These are phyloP conservation scores for Ceratobasidium theobromae DNA, from an alignment of 1,284 basidiomycete genomes.

Conservation along the genomic window DNA sequence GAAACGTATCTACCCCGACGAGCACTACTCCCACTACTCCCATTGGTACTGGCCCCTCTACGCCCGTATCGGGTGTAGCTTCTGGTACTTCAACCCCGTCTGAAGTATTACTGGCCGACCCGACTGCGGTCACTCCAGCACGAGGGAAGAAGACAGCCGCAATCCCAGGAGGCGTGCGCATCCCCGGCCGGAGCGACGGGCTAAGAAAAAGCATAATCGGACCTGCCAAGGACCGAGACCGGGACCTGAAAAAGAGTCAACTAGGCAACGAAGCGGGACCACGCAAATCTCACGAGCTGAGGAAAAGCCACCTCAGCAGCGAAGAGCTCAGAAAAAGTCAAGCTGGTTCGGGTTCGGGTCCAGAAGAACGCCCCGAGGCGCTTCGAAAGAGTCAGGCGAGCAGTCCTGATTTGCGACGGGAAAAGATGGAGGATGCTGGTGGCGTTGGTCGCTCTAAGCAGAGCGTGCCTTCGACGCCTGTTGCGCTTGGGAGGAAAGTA, in stretches of 20 bases:
- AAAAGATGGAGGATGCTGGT: background rate
- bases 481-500: background rate
- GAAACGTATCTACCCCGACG: constrained; percentile 21
- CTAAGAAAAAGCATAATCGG: constrained; percentile 8
- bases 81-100: background rate
- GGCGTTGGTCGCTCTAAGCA: background rate
- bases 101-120: background rate
- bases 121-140: background rate
- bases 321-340: constrained; percentile 11
- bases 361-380: constrained; percentile 3
- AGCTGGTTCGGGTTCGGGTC: background rate
- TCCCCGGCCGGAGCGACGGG: background rate
- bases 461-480: background rate
- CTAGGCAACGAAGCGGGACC: constrained; percentile 1
- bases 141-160: constrained; percentile 11
- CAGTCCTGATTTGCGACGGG: background rate
- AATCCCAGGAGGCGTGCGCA: constrained; percentile 19
- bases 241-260: constrained; percentile 18
- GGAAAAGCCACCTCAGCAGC: background rate
- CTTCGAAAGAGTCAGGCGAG: background rate
- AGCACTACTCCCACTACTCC: constrained; percentile 15
- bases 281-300: background rate
- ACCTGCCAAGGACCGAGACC: background rate
- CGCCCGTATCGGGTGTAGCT: background rate
- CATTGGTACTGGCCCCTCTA: background rate